Evolutionary conservation across 2,329 filamentous ascomycete species (phyloP), one percentile per base, ranked within the genome.

Genomic region (Pezizomycotina sp.): DNA sequence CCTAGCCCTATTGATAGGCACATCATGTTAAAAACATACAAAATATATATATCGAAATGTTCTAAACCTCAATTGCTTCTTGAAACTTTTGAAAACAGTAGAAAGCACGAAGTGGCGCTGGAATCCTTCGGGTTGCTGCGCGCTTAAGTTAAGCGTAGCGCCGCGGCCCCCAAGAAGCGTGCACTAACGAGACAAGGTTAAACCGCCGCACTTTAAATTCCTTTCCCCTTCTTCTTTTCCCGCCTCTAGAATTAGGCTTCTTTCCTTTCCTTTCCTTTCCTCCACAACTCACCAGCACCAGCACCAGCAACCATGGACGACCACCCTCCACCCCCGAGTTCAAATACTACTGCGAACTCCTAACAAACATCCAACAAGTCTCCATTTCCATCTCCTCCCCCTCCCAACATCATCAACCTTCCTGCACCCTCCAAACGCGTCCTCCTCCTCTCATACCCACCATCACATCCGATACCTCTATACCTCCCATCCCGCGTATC

Each of bases 311-410:
- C 20, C 8, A 13, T 31, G 12, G 18, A 27, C 24, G 31, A 36
- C 27, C 25, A 43, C 23, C 27, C 40, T 36, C 39, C 33, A 40
- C 40, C 32, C 43, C 43, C 30, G 36, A 40, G 35, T 23, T 37
- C 36, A 23, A 39, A 10, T 46, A 37, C 37, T 50, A 41, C 20
- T 36, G 31, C 37, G 74, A 78, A 56, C 61, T 76, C 1, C 62
- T 77, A 2, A 59, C 65, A 18, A 74, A 76, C 42, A 73, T 78
- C 46, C 62, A 66, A 26, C 71, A 75, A 51, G 61, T 77, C 24
- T 74, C 71, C 4, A 56, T 76, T 14, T 65, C 63, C 32, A 68
- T 63, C 5, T 61, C 62, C 3, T 56, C 75, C 1, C 56, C 60
- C 2, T 60, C 62, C 32, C n/a, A 22, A 29, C 41, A 13, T 31